Conservation (phyloP, 306 rosid genomes). For the Corylus avellana region DNA sequence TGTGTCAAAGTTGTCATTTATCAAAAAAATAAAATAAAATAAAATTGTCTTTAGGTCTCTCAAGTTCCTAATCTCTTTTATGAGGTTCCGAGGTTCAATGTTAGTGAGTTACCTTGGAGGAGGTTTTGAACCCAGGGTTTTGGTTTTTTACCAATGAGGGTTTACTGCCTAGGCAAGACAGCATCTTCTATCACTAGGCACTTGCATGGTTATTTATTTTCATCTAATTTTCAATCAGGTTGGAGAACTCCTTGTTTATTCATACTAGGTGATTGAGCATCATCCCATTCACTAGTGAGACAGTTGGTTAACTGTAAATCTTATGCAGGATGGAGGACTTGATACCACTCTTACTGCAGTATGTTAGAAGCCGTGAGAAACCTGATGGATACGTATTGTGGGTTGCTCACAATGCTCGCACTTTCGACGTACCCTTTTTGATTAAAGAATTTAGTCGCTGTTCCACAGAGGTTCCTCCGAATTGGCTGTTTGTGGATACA, state of each 20-base stretch:
- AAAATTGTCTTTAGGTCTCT: neutral
- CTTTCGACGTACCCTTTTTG: conserved; percentile 88
- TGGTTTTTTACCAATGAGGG: neutral
- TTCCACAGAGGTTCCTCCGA: conserved; percentile 54
- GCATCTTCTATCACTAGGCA: neutral
- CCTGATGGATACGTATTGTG: conserved; percentile 66
- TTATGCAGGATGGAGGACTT: conserved; percentile 75
- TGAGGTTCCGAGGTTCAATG: neutral
- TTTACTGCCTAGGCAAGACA: neutral
- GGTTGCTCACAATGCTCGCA: conserved; percentile 81
- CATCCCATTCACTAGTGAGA: neutral
- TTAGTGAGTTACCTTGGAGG: conserved; percentile 3
- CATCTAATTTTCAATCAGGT: neutral
- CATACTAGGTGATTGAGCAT: neutral
- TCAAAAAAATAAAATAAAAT: too few species aligned
- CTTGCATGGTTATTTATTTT: neutral
- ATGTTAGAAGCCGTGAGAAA: conserved; percentile 67
- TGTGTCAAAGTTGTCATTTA: neutral
- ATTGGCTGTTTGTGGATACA: conserved; percentile 71
- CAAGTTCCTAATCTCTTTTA: neutral
- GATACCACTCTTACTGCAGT: conserved; percentile 66
- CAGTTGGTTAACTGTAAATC: conserved; percentile 20
- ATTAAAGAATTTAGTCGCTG: conserved; percentile 60
- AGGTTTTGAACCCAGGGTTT: neutral
- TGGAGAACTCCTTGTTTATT: conserved; percentile 1